Base-by-base conservation (phyloP, 2,329 filamentous ascomycete species). In the Curvularia spicifera region DNA sequence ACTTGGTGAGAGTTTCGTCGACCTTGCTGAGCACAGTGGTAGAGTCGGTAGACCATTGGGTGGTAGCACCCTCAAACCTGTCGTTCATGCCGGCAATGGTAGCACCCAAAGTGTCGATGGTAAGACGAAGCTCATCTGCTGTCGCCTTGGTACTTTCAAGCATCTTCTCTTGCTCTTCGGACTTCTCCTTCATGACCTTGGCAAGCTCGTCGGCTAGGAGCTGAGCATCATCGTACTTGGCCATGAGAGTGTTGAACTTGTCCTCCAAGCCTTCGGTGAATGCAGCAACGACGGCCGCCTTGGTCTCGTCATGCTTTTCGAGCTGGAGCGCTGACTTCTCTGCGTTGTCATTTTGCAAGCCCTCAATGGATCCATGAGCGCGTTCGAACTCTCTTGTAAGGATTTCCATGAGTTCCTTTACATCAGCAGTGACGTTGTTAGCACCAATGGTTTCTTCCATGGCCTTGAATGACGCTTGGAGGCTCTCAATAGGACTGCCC, bases 381-480 rank as follows among this genome's bases (percentile, higher is more conserved):
- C 93, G 90, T 69, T 97, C 93, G 59, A 98, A 97, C 72, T 97
- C 93, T 1, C 85, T 81, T 75, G 90, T 93, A 77, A 98, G 87
- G 2, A 87, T 86, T 69, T 90, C 88, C 69, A 88, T 83, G 57
- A 93, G 80, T 43, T 84, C 82, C 64, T 90, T 82, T 50, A 83
- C 75, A 55, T 82, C 80, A n/a, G 76, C 73, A 33, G 75, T 77
- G 54, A 82, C 69, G 39, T 76, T 77, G 62, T 79, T 79, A n/a
- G 72, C 66, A 29, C 71, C 86, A 1, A 92, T 81, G 15, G 89
- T 81, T 65, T 91, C 89, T 57, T 91, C 86, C 2, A 97, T 80
- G 5, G 85, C 85, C 67, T 93, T 90, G 53, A 88, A 79, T 3
- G 85, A 83, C 44, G 83, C 83, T 61, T 82, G 83, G 42, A 87